Base-by-base conservation (phyloP, 306 rosid species). In the Mucuna pruriens region DNA sequence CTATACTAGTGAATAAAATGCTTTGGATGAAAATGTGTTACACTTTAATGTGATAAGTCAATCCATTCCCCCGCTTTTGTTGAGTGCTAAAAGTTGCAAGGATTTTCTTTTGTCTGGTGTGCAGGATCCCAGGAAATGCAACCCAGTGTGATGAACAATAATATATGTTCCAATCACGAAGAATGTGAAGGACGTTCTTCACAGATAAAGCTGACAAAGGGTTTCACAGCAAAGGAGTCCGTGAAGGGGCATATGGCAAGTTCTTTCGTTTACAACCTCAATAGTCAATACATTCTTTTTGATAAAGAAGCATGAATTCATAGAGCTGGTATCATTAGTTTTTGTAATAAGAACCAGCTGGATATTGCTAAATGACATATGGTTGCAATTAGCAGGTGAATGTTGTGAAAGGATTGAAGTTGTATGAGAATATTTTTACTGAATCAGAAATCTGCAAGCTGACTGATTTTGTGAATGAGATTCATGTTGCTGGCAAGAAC, bases 231-330 rank as follows among this genome's bases (percentile, higher is more conserved):
- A 49, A 95, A 90, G 90, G 99, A 95, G 80, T 83, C 89, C 9
- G 86, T 93, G 80, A 93, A 90, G 78, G 97, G 95, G 71, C 97
- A 90, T 55, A 87, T 74, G 99, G 99, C 87, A 86, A 91, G 99
- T 89, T 87, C 71, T 85, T 85, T 80, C 46, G 42, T 74, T 85
- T 65, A 74, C 26, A 80, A 63, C 71, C 77, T 76, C 40, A 23
- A 46, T 79, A 19, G 74, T 68, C 34, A 25, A 44, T 74, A 17
- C 46, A 46, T 49, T 81, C 19, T 79, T 81, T 83, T 62, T 23
- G 64, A 44, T 40, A 76, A 68, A 71, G 73, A 74, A 62, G 69
- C 20, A 20, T 62, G 58, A 85, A 85, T 71, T 72, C 60, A 17
- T 62, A 76, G 65, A 76, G 26, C 58, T 31, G 77, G 31, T 45